These are phyloP conservation scores for Cercophora scortea DNA, from an alignment of 495 filamentous ascomycete species.

Conservation along the genomic window DNA sequence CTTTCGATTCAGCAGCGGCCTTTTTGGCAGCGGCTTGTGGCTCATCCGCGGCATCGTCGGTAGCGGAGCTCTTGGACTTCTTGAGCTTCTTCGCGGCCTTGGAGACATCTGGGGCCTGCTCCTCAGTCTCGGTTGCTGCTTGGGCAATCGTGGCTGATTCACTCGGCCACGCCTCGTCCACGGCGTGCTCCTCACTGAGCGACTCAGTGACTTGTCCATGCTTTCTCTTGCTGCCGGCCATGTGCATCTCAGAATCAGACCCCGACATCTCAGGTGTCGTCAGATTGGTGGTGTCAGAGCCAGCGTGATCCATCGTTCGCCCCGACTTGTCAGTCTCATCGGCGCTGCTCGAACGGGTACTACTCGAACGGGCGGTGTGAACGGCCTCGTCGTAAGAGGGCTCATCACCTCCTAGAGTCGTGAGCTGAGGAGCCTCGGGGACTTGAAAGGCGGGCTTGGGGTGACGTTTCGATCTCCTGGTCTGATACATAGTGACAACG, in stretches of 20 bases:
- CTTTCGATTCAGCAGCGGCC: too few species aligned
- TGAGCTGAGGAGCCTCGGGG: neutral
- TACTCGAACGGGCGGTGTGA: neutral
- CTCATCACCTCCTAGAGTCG: neutral
- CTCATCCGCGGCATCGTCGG: too few species aligned
- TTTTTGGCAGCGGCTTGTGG: too few species aligned
- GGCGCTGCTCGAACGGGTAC: constrained; percentile 2
- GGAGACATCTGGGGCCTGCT: too few species aligned
- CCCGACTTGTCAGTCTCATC: constrained; percentile 3
- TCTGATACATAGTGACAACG: neutral
- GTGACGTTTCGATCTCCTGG: neutral
- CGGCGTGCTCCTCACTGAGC: neutral
- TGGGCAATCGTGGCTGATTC: neutral
- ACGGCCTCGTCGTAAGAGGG: neutral
- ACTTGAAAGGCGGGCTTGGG: neutral
- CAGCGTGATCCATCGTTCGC: neutral
- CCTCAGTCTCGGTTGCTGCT: neutral
- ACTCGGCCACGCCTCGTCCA: neutral
- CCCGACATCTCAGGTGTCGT: neutral
- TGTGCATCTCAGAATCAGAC: neutral
- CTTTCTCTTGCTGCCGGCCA: neutral
- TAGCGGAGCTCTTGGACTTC: too few species aligned
- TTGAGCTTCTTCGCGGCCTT: too few species aligned
- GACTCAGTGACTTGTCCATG: neutral
- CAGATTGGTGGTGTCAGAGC: neutral